phyloP scores from a whole-genome alignment of 805 yeast species.

The Yueomyces sinensis region DNA sequence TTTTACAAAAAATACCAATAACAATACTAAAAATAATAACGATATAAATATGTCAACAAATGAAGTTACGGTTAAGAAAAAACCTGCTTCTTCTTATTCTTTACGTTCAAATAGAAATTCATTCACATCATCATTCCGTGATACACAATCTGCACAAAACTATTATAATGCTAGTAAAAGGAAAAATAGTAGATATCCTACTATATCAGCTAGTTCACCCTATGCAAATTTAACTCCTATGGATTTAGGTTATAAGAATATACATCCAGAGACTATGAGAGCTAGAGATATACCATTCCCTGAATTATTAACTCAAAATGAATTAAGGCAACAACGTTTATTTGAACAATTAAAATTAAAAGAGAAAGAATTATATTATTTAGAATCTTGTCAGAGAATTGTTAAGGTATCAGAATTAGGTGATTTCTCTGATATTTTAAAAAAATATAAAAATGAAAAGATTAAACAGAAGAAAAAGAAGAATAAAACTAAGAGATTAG shows the following conservation, averaged over 20 bases:
- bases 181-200: slow-evolving; percentile 12
- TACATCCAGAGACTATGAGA: slow-evolving; percentile 8
- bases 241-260: slow-evolving; percentile 16
- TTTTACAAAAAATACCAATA: no score
- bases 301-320: slow-evolving; percentile 13
- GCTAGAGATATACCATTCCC: slow-evolving; percentile 23
- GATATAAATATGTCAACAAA: no score
- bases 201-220: slow-evolving; percentile 17
- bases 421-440: no score
- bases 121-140: slow-evolving; percentile 6
- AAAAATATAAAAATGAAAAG: neutral
- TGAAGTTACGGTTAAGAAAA: no score
- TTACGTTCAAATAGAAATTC: neutral
- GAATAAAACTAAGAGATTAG: neutral
- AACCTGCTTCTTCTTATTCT: neutral
- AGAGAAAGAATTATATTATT: slow-evolving; percentile 12
- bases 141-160: neutral
- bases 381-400: slow-evolving; percentile 13
- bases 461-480: neutral
- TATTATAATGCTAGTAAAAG: neutral
- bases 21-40: no score
- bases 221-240: slow-evolving; percentile 9
- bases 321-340: slow-evolving; percentile 12
- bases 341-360: slow-evolving; percentile 11
- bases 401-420: neutral